These are phyloP conservation scores for Coniochaeta hoffmannii DNA, from an alignment of 2,329 filamentous ascomycete genomes.

Conservation along the genomic window DNA sequence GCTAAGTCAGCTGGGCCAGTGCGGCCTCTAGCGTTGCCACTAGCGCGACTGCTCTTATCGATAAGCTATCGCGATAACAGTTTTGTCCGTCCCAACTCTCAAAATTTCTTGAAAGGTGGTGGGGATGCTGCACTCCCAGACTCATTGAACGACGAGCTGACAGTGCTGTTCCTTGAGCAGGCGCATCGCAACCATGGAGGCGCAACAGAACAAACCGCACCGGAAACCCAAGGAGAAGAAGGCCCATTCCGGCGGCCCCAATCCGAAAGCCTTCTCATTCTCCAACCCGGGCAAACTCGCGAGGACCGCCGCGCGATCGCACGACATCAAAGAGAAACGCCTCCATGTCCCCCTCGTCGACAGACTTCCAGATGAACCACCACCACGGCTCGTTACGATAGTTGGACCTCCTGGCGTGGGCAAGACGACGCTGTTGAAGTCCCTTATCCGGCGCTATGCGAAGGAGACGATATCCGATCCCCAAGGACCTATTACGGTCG, in stretches of 20 bases:
- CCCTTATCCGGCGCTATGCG: constrained; percentile 84
- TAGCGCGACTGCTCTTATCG: background rate
- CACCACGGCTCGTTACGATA: constrained; percentile 85
- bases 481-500: constrained; percentile 86
- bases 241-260: constrained; percentile 54
- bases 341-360: constrained; percentile 96
- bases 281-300: constrained; percentile 74
- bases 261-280: constrained; percentile 87
- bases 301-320: constrained; percentile 64
- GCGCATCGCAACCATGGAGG: constrained; percentile 53
- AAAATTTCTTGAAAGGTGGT: constrained; percentile 2
- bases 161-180: background rate
- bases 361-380: constrained; percentile 88
- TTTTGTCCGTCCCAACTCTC: background rate
- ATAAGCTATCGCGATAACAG: constrained; percentile 1
- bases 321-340: constrained; percentile 89
- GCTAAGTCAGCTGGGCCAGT: background rate
- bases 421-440: constrained; percentile 94
- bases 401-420: constrained; percentile 92
- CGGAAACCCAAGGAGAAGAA: constrained; percentile 87
- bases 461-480: constrained; percentile 91
- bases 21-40: background rate
- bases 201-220: constrained; percentile 80
- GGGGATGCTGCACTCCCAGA: background rate
- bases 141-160: background rate